Percentiles rank a stretch among this genome's conserved stretches.
Evolutionary conservation across 768 basidiomycete species (phyloP).

Genomic region (Russula vinacea): DNA sequence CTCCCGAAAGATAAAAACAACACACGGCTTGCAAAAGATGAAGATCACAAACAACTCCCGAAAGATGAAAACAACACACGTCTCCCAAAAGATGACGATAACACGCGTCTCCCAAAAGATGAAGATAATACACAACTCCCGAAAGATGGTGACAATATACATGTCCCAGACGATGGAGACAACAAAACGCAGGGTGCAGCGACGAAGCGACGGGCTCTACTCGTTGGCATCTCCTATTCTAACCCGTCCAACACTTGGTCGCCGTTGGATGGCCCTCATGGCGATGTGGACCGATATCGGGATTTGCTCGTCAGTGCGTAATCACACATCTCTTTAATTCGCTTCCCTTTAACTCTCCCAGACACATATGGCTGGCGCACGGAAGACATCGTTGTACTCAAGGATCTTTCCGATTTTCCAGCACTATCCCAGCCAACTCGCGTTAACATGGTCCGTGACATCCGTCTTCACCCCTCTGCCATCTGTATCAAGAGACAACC

Average conservation of each 20-base stretch:
- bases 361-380: conserved; percentile 25
- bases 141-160: neutral
- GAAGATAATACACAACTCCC: neutral
- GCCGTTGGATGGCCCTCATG: conserved; percentile 18
- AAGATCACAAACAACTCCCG: too few species aligned
- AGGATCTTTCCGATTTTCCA: conserved; percentile 10
- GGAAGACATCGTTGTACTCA: conserved; percentile 28
- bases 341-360: neutral
- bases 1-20: too few species aligned
- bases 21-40: too few species aligned
- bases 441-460: conserved; percentile 23
- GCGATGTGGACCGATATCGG: conserved; percentile 24
- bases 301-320: conserved; percentile 20
- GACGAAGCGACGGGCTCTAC: conserved; percentile 26
- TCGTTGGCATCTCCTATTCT: conserved; percentile 29
- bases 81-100: neutral
- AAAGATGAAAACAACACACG: neutral
- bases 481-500: neutral
- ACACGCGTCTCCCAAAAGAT: too few species aligned
- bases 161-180: neutral
- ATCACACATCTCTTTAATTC: neutral
- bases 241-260: conserved; percentile 7
- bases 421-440: conserved; percentile 21
- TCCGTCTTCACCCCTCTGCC: neutral
- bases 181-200: neutral